phyloP scores from a whole-genome alignment of 179 eudicot species.

The Vitellaria paradoxa region DNA sequence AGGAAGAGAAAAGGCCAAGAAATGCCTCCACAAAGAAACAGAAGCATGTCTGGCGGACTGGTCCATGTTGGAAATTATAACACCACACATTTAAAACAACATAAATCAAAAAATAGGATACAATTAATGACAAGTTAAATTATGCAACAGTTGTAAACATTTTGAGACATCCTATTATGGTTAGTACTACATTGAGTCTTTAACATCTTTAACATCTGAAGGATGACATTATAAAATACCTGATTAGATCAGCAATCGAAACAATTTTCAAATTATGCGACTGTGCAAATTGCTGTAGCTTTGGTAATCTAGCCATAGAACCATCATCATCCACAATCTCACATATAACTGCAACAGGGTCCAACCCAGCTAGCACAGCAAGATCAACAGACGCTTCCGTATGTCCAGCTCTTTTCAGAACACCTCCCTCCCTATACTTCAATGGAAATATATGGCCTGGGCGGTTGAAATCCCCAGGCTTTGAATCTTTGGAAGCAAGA shows the following conservation, averaged over 20 bases:
- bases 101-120: neutral
- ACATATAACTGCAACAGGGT: constrained; percentile 78
- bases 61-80: neutral
- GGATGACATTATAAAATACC: constrained; percentile 32
- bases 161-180: neutral
- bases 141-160: neutral
- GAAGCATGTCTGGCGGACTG: neutral
- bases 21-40: neutral
- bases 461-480: constrained; percentile 83
- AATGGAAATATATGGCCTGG: constrained; percentile 92
- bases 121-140: neutral
- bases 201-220: neutral
- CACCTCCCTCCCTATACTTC: constrained; percentile 90
- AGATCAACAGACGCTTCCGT: constrained; percentile 93
- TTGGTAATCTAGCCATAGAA: constrained; percentile 92
- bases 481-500: constrained; percentile 74
- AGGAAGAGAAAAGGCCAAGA: neutral
- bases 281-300: constrained; percentile 66
- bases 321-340: constrained; percentile 97
- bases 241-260: constrained; percentile 83
- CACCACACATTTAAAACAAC: neutral
- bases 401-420: constrained; percentile 91
- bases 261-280: constrained; percentile 65
- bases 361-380: constrained; percentile 73
- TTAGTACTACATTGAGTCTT: neutral